A percentile compares a stretch with the other conserved stretches of the same genome.
Evolutionary conservation across 2,329 filamentous ascomycete species (phyloP).

Genomic region (Arachnomyces sp.): DNA sequence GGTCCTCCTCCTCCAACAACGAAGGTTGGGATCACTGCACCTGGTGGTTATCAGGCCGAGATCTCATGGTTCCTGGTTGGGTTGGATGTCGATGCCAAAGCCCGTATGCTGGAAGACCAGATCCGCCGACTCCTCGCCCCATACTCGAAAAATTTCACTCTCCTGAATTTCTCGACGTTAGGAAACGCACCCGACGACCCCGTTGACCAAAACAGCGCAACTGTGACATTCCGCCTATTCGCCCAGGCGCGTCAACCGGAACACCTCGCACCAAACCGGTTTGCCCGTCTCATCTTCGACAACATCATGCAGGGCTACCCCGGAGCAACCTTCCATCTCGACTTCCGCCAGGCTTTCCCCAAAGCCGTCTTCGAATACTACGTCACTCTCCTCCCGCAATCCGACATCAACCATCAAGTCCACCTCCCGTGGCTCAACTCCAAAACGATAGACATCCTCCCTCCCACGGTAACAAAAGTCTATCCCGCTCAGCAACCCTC

Average conservation of each 20-base stretch:
- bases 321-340: conserved; percentile 29
- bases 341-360: conserved; percentile 26
- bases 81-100: conserved; percentile 40
- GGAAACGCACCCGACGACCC: conserved; percentile 28
- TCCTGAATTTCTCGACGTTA: conserved; percentile 24
- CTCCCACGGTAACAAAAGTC: conserved; percentile 16
- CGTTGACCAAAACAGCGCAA: conserved; percentile 35
- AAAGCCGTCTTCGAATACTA: conserved; percentile 28
- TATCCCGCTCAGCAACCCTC: conserved; percentile 18
- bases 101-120: conserved; percentile 39
- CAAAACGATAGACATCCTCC: conserved; percentile 13
- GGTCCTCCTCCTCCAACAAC: conserved; percentile 42
- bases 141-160: conserved; percentile 25
- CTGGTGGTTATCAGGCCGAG: conserved; percentile 43
- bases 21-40: conserved; percentile 42
- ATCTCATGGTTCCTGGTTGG: conserved; percentile 39
- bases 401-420: conserved; percentile 20
- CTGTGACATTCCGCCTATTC: conserved; percentile 36
- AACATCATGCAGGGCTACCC: conserved; percentile 37
- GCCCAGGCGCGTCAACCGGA: conserved; percentile 39
- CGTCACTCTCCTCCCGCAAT: conserved; percentile 19
- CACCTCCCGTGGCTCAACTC: conserved; percentile 18
- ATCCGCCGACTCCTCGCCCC: conserved; percentile 32
- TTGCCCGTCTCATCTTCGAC: conserved; percentile 30
- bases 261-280: conserved; percentile 24